phyloP scores from a whole-genome alignment of 305 asterid species.

The Fraxinus sp. region DNA sequence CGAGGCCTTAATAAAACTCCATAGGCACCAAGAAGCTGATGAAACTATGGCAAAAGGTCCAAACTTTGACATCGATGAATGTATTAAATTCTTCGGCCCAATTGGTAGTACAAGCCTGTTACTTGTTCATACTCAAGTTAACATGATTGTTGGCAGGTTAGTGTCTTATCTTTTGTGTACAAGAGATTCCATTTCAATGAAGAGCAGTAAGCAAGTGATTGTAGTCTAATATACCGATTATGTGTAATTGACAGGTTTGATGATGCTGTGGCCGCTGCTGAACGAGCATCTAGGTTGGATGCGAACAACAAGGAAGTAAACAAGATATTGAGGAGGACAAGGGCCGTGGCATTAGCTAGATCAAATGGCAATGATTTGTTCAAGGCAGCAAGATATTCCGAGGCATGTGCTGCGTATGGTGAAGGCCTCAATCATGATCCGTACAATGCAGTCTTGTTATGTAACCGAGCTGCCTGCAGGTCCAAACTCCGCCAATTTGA shows the following conservation, averaged over 20 bases:
- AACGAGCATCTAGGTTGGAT: constrained; percentile 60
- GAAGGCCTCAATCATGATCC: constrained; percentile 76
- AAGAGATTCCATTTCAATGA: neutral
- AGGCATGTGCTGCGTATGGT: constrained; percentile 70
- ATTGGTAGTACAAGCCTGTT: constrained; percentile 55
- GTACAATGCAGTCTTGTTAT: constrained; percentile 58
- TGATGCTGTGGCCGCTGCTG: constrained; percentile 57
- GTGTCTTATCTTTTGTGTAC: neutral
- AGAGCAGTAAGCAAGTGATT: neutral
- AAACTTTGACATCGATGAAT: constrained; percentile 56
- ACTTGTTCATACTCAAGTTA: constrained; percentile 61
- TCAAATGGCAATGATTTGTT: constrained; percentile 70
- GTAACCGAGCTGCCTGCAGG: constrained; percentile 82
- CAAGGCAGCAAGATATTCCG: constrained; percentile 52
- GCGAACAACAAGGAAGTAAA: constrained; percentile 61
- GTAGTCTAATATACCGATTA: neutral
- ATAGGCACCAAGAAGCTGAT: constrained; percentile 75
- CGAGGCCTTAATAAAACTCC: constrained; percentile 75
- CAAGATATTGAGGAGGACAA: constrained; percentile 42
- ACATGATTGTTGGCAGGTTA: constrained; percentile 78
- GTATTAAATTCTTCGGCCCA: constrained; percentile 73
- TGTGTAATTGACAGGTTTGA: constrained; percentile 50
- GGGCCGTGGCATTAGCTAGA: constrained; percentile 58
- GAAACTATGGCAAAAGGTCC: constrained; percentile 62
- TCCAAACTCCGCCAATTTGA: constrained; percentile 66